Evolutionary conservation across 2,329 filamentous ascomycete species (phyloP), one percentile per base, ranked within the genome.

Genomic region (Coniella lustricola): DNA sequence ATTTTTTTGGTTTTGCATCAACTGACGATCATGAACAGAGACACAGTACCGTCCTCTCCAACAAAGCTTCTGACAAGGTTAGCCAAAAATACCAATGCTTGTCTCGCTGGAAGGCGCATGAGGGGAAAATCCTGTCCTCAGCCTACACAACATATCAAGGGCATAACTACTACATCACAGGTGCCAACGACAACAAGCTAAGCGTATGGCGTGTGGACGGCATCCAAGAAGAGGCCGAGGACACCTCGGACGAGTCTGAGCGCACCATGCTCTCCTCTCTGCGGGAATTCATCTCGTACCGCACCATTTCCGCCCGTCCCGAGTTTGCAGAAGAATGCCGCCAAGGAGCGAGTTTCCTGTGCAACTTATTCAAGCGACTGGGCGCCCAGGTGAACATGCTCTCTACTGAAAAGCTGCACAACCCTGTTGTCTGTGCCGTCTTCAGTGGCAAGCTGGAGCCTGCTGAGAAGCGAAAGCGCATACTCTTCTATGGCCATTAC

Each of bases 401-500:
- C n/a, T 87, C 86, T 51, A 88, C 44, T 12, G 36, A 47, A 18
- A 47, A 40, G 22, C 34, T 16, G 18, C 84, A 87, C 58, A 97
- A 97, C 61, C 93, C 93, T 0, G 84, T 98, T n/a, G 90, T 98
- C 0, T 85, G 87, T 56, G 93, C 93, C 35, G 86, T 84, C 51
- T 98, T 98, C 63, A 79, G 80, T 38, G 90, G 85, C 3, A 93
- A 83, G 65, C 81, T 76, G 52, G 75, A 81, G 10, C 78, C 81
- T 1, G 70, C 79, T 0, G 75, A 78, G 21, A 73, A 79, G 21
- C 79, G 87, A 16, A 95, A 93, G 68, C 90, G 88, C 25, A 87
- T 97, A 8, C 71, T 98, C 0, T 98, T 98, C 64, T 98, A 98
- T 61, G 93, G 94, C 0, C 93, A 98, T 64, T 98, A 98, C 70